Evolutionary conservation across 495 filamentous ascomycete genomes (phyloP), one percentile per base, ranked within the genome.

Genomic region (Neurospora sp.): DNA sequence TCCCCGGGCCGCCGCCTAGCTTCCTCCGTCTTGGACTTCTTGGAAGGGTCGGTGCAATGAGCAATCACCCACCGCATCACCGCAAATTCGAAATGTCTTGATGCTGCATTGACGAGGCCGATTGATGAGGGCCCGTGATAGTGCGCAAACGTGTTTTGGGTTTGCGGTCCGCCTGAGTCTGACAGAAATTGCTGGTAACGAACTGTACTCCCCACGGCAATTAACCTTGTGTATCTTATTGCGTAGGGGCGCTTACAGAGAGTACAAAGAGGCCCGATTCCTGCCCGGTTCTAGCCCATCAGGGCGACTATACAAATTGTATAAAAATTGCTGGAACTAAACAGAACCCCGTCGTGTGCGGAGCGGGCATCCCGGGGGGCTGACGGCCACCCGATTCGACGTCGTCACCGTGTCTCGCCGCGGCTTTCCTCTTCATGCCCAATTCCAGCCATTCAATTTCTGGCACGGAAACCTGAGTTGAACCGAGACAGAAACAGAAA

Each of bases 401-500:
- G 62, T 72, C 74, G 75, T 79, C 77, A 77, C 75, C 77, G 69
- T 75, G 74, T 74, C 71, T 66, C 54, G 54, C 27, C 54, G 27
- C 31, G 27, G 54, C 20, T 46, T 49, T 69, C 31, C 39, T 70
- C 73, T 75, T 75, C 27, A 74, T 76, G 79, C 79, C 79, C 79
- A 79, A 80, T 77, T 73, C 78, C 77, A 76, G 74, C 78, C 74
- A 69, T 75, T 46, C 54, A 72, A 73, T 74, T 76, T 75, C 70
- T 37, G 14, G 54, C 54, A 10, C 3, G 14, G 27, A 66, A 66
- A 54, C 20, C 20, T 54, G 54, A 31, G 23, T 62, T 62, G 20
- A 8, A 62, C 54, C 54, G 23, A 62, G 54, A 62, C 54, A 62
- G 14, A 62, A 62, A 27, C n/a, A 54, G 46, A 54, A 54, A 27